Base-by-base conservation (phyloP, 441 rosid genomes). In the Pelargonium australe region DNA sequence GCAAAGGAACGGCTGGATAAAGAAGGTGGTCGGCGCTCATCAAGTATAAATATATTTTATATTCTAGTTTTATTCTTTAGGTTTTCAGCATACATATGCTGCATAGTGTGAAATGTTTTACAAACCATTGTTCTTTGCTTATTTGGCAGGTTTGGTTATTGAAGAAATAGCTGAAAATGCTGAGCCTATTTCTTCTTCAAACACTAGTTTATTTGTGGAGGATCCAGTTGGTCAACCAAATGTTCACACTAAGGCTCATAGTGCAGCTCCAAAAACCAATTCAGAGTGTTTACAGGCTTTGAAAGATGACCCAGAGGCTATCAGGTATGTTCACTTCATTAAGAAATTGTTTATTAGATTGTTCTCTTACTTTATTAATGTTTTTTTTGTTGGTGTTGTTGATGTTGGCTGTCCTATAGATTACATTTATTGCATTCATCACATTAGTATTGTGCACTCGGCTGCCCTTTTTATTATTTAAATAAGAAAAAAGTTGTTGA, bases 141-240 rank as follows among this genome's bases (percentile, higher is more conserved):
- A 70, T 76, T 72, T 76, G 23, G 53, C 72, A 91, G 97, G 84
- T 72, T 73, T 88, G 73, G 78, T 81, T 65, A 86, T 91, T 78
- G 96, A 91, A 87, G 97, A 91, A 67, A 84, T 89, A 76, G 86
- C 86, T 68, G 96, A 89, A 80, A 87, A 86, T 71, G 79, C 28
- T 45, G 78, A 19, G 71, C 55, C 75, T 53, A 62, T 66, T 58
- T 70, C 86, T 67, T 84, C 84, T 63, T 74, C 70, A 67, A 80
- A 71, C 62, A 78, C 64, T 71, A 80, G 75, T 55, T 62, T 78
- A 51, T 73, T 81, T 17, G 64, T 70, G 62, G 82, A 78, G 58
- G 65, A 47, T 63, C 51, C 78, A 51, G 79, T 49, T 28, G 73
- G 70, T 25, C 86, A 72, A 67, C 75, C 78, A 61, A 76, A 60